Conservation (phyloP, 306 rosid species). For the Fragaria nilgerrensis region DNA sequence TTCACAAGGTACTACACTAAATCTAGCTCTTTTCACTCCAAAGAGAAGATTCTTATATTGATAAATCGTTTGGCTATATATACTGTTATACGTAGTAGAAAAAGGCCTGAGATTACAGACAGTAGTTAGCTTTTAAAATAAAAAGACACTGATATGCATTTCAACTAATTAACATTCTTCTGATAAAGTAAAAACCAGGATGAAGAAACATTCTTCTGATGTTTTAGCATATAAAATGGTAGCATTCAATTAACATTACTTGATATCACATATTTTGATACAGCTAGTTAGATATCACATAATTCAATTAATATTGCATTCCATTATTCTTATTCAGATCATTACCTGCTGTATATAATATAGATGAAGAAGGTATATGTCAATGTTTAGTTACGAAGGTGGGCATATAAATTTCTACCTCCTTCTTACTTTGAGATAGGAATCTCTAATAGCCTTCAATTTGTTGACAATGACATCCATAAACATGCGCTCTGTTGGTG, state of each 20-base stretch:
- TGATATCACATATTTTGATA: background rate
- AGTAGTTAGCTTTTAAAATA: background rate
- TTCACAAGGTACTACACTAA: background rate
- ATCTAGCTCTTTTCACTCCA: background rate
- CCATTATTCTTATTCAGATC: background rate
- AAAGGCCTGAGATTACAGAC: background rate
- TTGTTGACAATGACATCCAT: conserved; percentile 30
- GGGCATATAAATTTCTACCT: background rate
- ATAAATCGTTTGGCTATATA: background rate
- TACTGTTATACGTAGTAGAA: background rate
- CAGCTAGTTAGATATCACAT: background rate
- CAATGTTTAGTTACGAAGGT: background rate
- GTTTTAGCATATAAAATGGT: background rate
- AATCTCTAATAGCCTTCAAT: conserved; percentile 30
- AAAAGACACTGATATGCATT: background rate
- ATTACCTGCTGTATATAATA: background rate
- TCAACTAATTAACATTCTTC: no score
- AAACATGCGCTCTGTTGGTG: conserved; percentile 30
- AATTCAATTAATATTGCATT: no score
- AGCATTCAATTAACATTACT: background rate
- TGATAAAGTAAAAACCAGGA: background rate
- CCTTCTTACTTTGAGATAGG: background rate
- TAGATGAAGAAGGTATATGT: background rate
- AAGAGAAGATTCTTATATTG: background rate
- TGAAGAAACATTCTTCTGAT: background rate